Percentiles rank a stretch among this genome's conserved stretches.
These are phyloP conservation scores for Plasmodium gaboni DNA, from an alignment of 169 alveolate genomes.

Conservation along the genomic window DNA sequence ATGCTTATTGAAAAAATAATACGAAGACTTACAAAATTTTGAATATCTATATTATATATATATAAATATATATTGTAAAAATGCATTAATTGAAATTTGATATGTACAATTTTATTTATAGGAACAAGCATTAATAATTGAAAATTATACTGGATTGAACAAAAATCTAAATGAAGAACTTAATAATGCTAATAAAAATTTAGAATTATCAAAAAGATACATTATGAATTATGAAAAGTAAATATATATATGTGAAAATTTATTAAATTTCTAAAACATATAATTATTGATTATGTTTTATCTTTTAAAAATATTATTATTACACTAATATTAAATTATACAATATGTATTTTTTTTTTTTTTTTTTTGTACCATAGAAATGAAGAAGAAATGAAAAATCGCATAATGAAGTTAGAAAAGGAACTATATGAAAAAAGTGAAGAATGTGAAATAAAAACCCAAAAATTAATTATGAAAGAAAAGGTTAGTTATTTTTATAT, in stretches of 20 bases:
- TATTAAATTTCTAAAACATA: constrained; percentile 20
- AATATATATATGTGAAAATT: constrained; percentile 12
- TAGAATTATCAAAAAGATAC: constrained; percentile 75
- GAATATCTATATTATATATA: constrained; percentile 9
- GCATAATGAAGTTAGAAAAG: constrained; percentile 75
- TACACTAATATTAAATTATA: not conserved
- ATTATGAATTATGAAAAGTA: constrained; percentile 75
- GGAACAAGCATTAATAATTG: constrained; percentile 77
- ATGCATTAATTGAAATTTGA: not conserved
- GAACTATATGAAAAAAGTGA: constrained; percentile 71
- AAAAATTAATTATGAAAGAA: constrained; percentile 71
- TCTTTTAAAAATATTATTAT: not conserved
- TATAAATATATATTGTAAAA: constrained; percentile 8
- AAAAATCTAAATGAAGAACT: constrained; percentile 70
- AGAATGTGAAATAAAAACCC: constrained; percentile 77
- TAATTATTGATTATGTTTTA: not conserved
- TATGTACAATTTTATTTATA: constrained; percentile 17
- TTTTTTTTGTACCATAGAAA: constrained; percentile 32
- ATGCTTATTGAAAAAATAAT: constrained; percentile 4
- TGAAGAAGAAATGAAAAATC: constrained; percentile 76
- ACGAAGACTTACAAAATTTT: constrained; percentile 4
- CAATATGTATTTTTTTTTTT: not conserved
- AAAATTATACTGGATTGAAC: constrained; percentile 71
- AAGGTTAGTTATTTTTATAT: constrained; percentile 43
- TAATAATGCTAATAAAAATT: constrained; percentile 73